phyloP scores from a whole-genome alignment of 192 early-diverging fungal species.

The Coemansia asiatica region DNA sequence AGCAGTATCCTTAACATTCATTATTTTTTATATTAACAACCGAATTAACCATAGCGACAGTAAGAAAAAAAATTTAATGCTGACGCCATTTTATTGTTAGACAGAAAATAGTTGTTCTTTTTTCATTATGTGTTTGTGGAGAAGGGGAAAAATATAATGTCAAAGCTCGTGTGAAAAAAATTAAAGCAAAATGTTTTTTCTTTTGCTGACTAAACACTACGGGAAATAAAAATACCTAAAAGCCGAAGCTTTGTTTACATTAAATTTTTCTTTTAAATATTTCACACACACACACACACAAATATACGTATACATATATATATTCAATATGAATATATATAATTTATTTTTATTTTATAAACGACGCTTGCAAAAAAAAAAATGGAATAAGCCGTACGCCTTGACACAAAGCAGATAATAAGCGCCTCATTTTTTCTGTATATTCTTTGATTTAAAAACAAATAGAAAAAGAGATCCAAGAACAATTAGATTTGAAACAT shows the following conservation, averaged over 20 bases:
- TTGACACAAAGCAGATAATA: neutral
- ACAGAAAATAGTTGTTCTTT: too few species aligned
- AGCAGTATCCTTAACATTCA: too few species aligned
- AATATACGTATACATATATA: too few species aligned
- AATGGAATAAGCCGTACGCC: neutral
- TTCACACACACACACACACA: neutral
- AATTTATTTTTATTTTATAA: neutral
- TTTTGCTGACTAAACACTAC: constrained; percentile 1
- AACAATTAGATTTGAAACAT: neutral
- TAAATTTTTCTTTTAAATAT: neutral
- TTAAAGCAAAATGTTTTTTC: neutral
- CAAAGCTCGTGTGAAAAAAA: neutral
- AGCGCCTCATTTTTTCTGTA: neutral
- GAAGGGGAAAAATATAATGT: too few species aligned
- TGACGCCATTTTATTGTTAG: too few species aligned
- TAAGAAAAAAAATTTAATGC: too few species aligned
- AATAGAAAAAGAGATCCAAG: neutral
- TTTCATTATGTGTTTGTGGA: too few species aligned
- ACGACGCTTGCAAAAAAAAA: neutral
- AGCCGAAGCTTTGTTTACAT: neutral
- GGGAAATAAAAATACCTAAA: neutral
- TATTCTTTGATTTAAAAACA: neutral
- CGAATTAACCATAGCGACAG: too few species aligned
- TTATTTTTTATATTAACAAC: too few species aligned
- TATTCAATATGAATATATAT: too few species aligned